phyloP scores from a whole-genome alignment of 2,329 filamentous ascomycete genomes.

The Aspergillus spinulosporus region DNA sequence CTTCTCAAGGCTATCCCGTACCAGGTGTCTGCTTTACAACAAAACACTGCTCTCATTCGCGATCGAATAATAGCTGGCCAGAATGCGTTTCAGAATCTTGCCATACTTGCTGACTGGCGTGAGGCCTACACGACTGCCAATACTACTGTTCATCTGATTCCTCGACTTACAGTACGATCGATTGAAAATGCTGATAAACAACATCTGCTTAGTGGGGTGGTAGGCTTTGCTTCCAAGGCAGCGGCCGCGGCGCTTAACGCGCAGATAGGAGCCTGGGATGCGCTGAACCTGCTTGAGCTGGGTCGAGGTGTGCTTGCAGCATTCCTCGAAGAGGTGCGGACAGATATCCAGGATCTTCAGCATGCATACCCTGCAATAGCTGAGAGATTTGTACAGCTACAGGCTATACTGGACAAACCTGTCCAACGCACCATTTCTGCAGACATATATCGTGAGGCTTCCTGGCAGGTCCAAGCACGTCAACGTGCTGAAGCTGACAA shows the following conservation, averaged over 20 bases:
- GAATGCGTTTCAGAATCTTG: no score
- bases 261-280: no score
- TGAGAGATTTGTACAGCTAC: background rate
- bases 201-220: background rate
- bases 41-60: no score
- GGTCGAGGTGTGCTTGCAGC: background rate
- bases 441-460: background rate
- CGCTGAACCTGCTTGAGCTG: background rate
- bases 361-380: background rate
- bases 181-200: background rate
- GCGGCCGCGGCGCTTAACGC: background rate
- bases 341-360: background rate
- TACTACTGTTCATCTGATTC: background rate
- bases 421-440: background rate
- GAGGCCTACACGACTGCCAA: background rate
- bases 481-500: background rate
- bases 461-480: background rate
- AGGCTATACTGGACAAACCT: background rate
- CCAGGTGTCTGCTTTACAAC: no score
- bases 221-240: background rate
- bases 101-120: background rate
- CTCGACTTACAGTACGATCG: background rate
- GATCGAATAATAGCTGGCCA: no score
- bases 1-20: no score
- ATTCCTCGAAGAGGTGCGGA: background rate